Conservation (phyloP, 352 stramenopile genomes). For the Aphanomyces cochlioides region DNA sequence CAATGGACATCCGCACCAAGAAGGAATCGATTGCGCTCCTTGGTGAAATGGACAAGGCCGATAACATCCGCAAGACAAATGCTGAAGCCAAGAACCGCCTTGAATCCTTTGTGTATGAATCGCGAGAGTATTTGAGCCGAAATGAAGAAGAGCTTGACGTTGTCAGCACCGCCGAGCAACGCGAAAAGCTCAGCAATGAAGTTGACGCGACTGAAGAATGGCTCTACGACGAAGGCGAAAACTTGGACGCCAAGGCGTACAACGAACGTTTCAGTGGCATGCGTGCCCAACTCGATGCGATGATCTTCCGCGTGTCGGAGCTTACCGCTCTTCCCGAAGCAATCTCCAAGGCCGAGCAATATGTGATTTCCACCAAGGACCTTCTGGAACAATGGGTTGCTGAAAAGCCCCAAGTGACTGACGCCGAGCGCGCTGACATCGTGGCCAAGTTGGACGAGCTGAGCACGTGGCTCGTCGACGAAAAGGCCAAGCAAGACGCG, state of each 20-base stretch:
- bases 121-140: conserved; percentile 80
- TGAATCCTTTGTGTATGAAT: conserved; percentile 91
- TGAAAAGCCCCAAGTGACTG: conserved; percentile 80
- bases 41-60: conserved; percentile 61
- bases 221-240: conserved; percentile 91
- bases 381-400: conserved; percentile 59
- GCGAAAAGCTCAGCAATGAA: conserved; percentile 67
- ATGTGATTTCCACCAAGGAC: conserved; percentile 56
- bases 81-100: conserved; percentile 88
- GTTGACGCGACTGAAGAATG: conserved; percentile 88
- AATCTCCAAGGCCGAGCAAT: conserved; percentile 62
- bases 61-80: conserved; percentile 63
- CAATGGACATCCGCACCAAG: conserved; percentile 60
- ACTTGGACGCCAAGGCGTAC: conserved; percentile 80
- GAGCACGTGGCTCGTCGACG: conserved; percentile 73
- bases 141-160: conserved; percentile 75
- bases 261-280: conserved; percentile 81
- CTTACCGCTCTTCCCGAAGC: conserved; percentile 78
- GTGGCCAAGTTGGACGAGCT: conserved; percentile 82
- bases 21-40: conserved; percentile 65
- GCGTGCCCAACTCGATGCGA: conserved; percentile 73
- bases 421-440: conserved; percentile 86
- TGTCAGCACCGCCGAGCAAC: conserved; percentile 81
- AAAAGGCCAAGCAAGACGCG: conserved; percentile 64
- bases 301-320: conserved; percentile 88